Evolutionary conservation across 2,329 filamentous ascomycete genomes (phyloP).

Genomic region (Aspergillus sclerotialis): DNA sequence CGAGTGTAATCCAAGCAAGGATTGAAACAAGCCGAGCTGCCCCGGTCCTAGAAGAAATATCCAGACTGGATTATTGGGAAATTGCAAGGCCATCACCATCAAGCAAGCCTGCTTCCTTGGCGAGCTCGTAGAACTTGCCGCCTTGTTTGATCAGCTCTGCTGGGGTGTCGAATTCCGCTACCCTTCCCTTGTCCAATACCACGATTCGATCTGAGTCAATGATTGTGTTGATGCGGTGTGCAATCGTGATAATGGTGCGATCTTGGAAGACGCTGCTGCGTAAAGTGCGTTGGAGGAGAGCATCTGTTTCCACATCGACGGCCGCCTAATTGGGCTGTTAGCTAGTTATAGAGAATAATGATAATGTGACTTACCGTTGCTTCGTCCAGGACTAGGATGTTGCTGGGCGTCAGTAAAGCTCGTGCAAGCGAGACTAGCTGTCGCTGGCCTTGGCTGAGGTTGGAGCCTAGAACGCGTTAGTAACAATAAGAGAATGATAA

Average conservation of each 20-base stretch:
- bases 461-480: constrained; percentile 60
- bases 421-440: constrained; percentile 91
- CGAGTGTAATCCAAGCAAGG: no score
- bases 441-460: constrained; percentile 88
- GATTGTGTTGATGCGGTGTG: constrained; percentile 97
- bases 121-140: constrained; percentile 81
- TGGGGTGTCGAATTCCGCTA: constrained; percentile 89
- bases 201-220: constrained; percentile 82
- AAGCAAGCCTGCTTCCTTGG: constrained; percentile 79
- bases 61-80: constrained; percentile 8
- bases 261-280: constrained; percentile 69
- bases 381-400: constrained; percentile 95
- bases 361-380: constrained; percentile 59
- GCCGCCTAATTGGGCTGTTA: constrained; percentile 45
- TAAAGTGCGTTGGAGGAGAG: constrained; percentile 57
- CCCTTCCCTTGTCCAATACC: constrained; percentile 82
- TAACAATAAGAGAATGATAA: constrained; percentile 1
- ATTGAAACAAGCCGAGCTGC: no score
- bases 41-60: no score
- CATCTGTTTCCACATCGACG: constrained; percentile 64
- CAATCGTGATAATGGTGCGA: constrained; percentile 95
- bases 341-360: no score
- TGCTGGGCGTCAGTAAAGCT: constrained; percentile 88
- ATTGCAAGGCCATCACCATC: constrained; percentile 34
- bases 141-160: constrained; percentile 65